phyloP scores from a whole-genome alignment of 23 red algal species.

The Agarophyton chilense region DNA sequence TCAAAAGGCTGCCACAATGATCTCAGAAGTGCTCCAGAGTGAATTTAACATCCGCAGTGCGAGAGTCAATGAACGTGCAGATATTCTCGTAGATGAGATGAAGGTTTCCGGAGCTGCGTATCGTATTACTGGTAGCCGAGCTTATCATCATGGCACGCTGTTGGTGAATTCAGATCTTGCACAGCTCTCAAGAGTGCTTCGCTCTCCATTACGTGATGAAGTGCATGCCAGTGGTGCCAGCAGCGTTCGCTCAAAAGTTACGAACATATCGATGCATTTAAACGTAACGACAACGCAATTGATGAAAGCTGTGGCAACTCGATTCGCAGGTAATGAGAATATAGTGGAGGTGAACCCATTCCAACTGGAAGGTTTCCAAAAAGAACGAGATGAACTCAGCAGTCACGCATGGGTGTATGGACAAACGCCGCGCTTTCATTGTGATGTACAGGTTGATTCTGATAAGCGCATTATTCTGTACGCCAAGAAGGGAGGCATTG shows the following conservation, averaged over 20 bases:
- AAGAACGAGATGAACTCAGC: slow-evolving; percentile 34
- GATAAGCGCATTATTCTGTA: neutral
- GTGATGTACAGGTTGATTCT: slow-evolving; percentile 4
- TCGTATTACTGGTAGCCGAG: slow-evolving; percentile 74
- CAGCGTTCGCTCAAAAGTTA: slow-evolving; percentile 73
- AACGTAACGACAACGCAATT: neutral
- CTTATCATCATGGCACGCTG: slow-evolving; percentile 94
- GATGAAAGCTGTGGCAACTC: slow-evolving; percentile 44
- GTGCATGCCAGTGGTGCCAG: slow-evolving; percentile 45
- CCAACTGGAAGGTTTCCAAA: slow-evolving; percentile 38
- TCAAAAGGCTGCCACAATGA: slow-evolving; percentile 26
- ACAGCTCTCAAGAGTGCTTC: slow-evolving; percentile 41
- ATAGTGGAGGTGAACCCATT: neutral
- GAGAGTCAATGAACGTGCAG: slow-evolving; percentile 59
- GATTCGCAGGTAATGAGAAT: slow-evolving; percentile 16
- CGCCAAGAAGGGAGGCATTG: slow-evolving; percentile 14
- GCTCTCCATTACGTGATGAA: slow-evolving; percentile 30
- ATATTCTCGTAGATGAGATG: slow-evolving; percentile 66
- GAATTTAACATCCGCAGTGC: slow-evolving; percentile 40
- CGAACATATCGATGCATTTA: slow-evolving; percentile 48
- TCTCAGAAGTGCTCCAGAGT: slow-evolving; percentile 53
- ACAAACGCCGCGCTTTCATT: slow-evolving; percentile 61
- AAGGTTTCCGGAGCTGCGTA: slow-evolving; percentile 94
- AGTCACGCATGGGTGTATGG: slow-evolving; percentile 74
- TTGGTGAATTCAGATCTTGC: slow-evolving; percentile 78